Base-by-base conservation (phyloP, 257 asterid genomes). In the Perilla frutescens region DNA sequence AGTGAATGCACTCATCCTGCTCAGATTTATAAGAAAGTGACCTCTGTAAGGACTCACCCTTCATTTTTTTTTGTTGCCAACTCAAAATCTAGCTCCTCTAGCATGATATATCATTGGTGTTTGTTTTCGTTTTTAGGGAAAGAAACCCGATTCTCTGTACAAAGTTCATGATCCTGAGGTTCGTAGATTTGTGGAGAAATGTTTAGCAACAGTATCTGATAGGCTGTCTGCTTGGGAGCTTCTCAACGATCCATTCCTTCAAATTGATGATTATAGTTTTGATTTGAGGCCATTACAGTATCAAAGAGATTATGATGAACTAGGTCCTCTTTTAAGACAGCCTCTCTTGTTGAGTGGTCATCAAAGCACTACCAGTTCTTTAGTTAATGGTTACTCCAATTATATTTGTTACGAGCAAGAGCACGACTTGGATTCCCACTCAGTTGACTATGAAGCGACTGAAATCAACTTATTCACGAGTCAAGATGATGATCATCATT, bases 1-100 rank as follows among this genome's bases (percentile, higher is more conserved):
- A 91, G 96, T 58, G 96, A 91, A 81, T 91, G 97, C 81, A 81
- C 84, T 32, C 97, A 89, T 55, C 96, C 96, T 29, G 97, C 97
- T 75, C 97, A 91, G 77, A 91, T 91, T 60, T 91, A 91, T 68
- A 91, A 86, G 87, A 91, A 88, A 91, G 97, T 91, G 71, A 79
- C 86, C 48, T 88, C 96, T 12, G 97, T 91, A 85, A 80, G 96
- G 74, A 81, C 71, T 56, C 34, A 13, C 4, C 50, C 62, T 75
- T 12, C 14, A 9, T 29, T 65, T 47, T 1, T 1, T 8, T 1
- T 8, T 47, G 40, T 51, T 31, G 40, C 47, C 65, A 58, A 6
- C 57, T 48, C 26, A 48, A 32, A 57, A 29, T 75, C 29, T 6
- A 31, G 78, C 32, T 34, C 4, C 4, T 31, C 7, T 67, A 54